phyloP scores from a whole-genome alignment of 1,284 basidiomycete genomes.

The Ustilago lituana region DNA sequence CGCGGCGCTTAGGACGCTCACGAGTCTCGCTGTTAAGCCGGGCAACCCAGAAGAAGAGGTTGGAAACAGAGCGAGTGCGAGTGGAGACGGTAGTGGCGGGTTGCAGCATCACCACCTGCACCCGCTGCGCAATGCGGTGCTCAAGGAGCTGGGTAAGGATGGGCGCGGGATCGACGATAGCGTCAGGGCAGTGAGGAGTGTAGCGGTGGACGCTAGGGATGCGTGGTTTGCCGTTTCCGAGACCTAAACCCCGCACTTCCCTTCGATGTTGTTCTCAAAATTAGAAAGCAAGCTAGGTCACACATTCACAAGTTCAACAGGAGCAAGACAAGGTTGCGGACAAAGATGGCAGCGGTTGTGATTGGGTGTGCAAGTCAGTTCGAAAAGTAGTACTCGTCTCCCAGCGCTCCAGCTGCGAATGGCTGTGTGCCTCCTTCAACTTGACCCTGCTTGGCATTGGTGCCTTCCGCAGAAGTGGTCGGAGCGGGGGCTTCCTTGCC shows the following conservation, averaged over 20 bases:
- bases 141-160: slow-evolving; percentile 75
- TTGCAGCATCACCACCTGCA: slow-evolving; percentile 35
- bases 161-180: slow-evolving; percentile 58
- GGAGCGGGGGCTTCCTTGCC: slow-evolving; percentile 1
- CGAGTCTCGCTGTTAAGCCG: slow-evolving; percentile 79
- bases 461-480: neutral
- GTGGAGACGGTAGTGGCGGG: slow-evolving; percentile 1
- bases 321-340: no score
- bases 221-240: slow-evolving; percentile 51
- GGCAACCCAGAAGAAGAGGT: slow-evolving; percentile 78
- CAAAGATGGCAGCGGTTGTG: neutral
- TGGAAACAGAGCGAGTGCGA: neutral
- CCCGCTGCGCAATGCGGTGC: slow-evolving; percentile 69
- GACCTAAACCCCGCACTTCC: no score
- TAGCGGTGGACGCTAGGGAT: slow-evolving; percentile 60
- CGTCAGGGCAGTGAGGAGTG: slow-evolving; percentile 44
- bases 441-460: neutral
- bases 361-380: slow-evolving; percentile 14
- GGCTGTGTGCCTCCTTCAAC: neutral
- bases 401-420: slow-evolving; percentile 2
- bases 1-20: slow-evolving; percentile 80
- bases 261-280: no score
- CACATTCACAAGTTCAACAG: no score
- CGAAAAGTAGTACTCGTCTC: slow-evolving; percentile 42
- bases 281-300: no score